phyloP scores from a whole-genome alignment of 2,329 filamentous ascomycete species.

The Canariomyces notabilis region DNA sequence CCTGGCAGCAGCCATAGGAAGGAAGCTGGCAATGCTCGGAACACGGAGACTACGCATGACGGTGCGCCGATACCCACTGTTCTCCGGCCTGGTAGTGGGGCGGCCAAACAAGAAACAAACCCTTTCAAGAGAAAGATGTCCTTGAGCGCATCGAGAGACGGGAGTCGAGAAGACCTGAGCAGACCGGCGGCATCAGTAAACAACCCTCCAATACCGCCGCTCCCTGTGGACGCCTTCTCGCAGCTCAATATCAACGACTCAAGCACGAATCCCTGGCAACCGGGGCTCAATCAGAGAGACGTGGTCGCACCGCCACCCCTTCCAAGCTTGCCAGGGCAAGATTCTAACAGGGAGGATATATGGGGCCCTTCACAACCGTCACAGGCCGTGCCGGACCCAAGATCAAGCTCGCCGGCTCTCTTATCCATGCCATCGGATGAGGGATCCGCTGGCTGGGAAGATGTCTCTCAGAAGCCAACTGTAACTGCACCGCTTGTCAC shows the following conservation, averaged over 20 bases:
- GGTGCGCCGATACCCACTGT: slow-evolving; percentile 29
- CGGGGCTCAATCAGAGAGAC: slow-evolving; percentile 30
- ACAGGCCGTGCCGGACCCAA: slow-evolving; percentile 28
- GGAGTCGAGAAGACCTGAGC: slow-evolving; percentile 5
- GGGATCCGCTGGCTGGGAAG: slow-evolving; percentile 39
- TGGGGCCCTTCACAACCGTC: slow-evolving; percentile 33
- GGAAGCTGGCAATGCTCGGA: slow-evolving; percentile 10
- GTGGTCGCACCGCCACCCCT: slow-evolving; percentile 23
- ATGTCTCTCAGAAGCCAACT: slow-evolving; percentile 29
- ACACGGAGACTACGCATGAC: slow-evolving; percentile 16
- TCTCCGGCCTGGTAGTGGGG: slow-evolving; percentile 29
- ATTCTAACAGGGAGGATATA: slow-evolving; percentile 29
- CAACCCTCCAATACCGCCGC: slow-evolving; percentile 12
- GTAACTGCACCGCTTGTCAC: slow-evolving; percentile 22
- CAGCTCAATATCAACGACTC: slow-evolving; percentile 40
- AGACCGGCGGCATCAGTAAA: not conserved
- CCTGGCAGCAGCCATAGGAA: slow-evolving; percentile 18
- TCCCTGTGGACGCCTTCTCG: slow-evolving; percentile 31
- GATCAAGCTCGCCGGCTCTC: slow-evolving; percentile 31
- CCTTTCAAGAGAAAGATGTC: slow-evolving; percentile 48
- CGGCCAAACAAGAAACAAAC: slow-evolving; percentile 39
- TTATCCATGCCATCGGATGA: slow-evolving; percentile 36
- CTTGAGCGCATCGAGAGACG: slow-evolving; percentile 11
- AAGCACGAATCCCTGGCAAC: slow-evolving; percentile 43
- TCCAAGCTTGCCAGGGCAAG: slow-evolving; percentile 28